A percentile compares a stretch with the other conserved stretches of the same genome.
These are phyloP conservation scores for Raphanus raphanistrum DNA, from an alignment of 345 rosid genomes.

Conservation along the genomic window DNA sequence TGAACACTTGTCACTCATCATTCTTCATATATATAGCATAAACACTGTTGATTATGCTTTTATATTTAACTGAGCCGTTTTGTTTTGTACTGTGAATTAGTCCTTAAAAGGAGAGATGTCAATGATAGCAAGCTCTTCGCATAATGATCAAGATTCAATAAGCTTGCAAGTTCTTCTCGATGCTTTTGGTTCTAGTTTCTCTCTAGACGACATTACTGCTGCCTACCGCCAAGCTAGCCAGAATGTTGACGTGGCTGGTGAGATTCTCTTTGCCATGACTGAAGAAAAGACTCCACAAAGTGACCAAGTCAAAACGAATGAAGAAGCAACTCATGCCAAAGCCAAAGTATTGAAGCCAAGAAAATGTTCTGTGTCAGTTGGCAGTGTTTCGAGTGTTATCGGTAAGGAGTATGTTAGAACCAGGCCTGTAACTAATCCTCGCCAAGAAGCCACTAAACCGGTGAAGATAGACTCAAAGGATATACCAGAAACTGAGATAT, in stretches of 20 bases:
- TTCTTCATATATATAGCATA: no score
- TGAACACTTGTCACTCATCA: neutral
- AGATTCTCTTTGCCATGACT: constrained; percentile 47
- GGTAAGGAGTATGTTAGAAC: constrained; percentile 46
- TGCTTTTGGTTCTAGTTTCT: constrained; percentile 47
- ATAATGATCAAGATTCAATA: constrained; percentile 32
- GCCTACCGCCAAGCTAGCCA: constrained; percentile 44
- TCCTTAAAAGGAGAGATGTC: constrained; percentile 34
- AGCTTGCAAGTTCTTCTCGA: constrained; percentile 47
- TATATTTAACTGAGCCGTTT: neutral
- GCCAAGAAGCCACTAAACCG: constrained; percentile 46
- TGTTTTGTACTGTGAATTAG: constrained; percentile 8
- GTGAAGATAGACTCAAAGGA: constrained; percentile 47
- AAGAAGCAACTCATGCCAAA: constrained; percentile 15
- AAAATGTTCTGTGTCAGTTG: constrained; percentile 42
- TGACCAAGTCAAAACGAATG: constrained; percentile 5
- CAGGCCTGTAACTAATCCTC: constrained; percentile 34
- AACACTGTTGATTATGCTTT: neutral
- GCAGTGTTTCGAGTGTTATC: constrained; percentile 48
- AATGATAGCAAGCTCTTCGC: constrained; percentile 29
- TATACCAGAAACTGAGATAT: constrained; percentile 45
- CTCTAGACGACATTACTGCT: constrained; percentile 52
- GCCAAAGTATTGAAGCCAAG: constrained; percentile 30
- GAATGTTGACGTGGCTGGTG: constrained; percentile 41
- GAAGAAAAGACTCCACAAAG: constrained; percentile 20